phyloP scores from a whole-genome alignment of 176 grass and related monocot genomes.

The Triticum turgidum region DNA sequence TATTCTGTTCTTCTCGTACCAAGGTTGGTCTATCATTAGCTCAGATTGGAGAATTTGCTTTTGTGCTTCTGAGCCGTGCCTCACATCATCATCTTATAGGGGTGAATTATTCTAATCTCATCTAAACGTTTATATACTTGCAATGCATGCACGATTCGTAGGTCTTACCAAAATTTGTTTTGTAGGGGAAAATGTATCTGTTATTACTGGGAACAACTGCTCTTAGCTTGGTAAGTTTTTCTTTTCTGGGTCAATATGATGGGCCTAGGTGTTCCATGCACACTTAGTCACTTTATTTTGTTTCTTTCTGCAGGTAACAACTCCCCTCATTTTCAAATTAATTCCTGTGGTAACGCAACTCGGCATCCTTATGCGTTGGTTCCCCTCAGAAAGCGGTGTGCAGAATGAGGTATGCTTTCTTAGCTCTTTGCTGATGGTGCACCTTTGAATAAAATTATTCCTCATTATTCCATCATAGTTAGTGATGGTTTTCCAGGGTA shows the following conservation, averaged over 20 bases:
- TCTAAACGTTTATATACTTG: not conserved
- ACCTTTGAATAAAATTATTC: not conserved
- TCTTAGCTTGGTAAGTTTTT: slow-evolving; percentile 81
- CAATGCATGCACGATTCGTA: not conserved
- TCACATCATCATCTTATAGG: slow-evolving; percentile 98
- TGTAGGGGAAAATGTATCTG: slow-evolving; percentile 98
- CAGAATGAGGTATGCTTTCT: slow-evolving; percentile 71
- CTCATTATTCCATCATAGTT: not conserved
- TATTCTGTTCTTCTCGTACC: slow-evolving; percentile 20
- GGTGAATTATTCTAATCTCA: slow-evolving; percentile 50
- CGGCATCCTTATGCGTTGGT: slow-evolving; percentile 94
- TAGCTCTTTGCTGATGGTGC: slow-evolving; percentile 23
- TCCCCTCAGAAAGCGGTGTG: slow-evolving; percentile 67
- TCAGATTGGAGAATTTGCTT: slow-evolving; percentile 99
- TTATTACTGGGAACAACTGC: slow-evolving; percentile 94
- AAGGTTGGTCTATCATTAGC: slow-evolving; percentile 98
- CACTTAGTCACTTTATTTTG: slow-evolving; percentile 8
- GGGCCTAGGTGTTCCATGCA: slow-evolving; percentile 19
- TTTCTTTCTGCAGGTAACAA: slow-evolving; percentile 69
- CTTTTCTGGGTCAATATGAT: slow-evolving; percentile 9
- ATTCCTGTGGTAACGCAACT: slow-evolving; percentile 96
- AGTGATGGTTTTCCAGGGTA: not conserved
- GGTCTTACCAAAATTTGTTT: slow-evolving; percentile 10
- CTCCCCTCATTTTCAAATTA: slow-evolving; percentile 98
- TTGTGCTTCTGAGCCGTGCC: slow-evolving; percentile 93